Evolutionary conservation across 345 rosid species (phyloP).

Genomic region (Populus simonii): DNA sequence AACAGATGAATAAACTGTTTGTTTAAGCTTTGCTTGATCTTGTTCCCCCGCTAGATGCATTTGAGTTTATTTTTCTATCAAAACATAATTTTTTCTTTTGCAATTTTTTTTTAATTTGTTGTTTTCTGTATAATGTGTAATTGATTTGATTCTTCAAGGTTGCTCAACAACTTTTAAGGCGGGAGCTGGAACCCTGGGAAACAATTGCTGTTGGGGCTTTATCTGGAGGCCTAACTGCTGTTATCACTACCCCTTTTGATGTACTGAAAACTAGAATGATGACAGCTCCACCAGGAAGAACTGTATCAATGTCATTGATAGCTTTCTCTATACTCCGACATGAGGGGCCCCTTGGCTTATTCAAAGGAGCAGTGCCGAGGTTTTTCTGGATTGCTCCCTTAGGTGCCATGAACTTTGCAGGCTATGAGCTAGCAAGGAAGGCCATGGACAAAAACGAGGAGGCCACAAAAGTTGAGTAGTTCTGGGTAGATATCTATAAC

Average conservation of each 20-base stretch:
- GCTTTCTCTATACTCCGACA: slow-evolving; percentile 69
- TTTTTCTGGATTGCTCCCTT: slow-evolving; percentile 99
- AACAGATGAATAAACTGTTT: not conserved
- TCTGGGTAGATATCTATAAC: slow-evolving; percentile 18
- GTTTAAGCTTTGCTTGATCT: not conserved
- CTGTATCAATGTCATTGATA: slow-evolving; percentile 75
- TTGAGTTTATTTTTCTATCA: not conserved
- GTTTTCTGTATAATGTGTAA: not conserved
- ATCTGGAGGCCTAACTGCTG: slow-evolving; percentile 93
- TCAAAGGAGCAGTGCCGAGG: slow-evolving; percentile 91
- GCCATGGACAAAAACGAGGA: slow-evolving; percentile 74
- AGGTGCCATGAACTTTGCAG: slow-evolving; percentile 99
- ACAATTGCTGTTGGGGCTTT: slow-evolving; percentile 81
- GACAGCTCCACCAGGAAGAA: slow-evolving; percentile 82
- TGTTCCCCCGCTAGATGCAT: not conserved
- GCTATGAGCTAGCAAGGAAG: slow-evolving; percentile 87
- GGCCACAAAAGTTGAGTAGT: slow-evolving; percentile 33
- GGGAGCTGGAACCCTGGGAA: slow-evolving; percentile 96
- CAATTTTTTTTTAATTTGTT: not conserved
- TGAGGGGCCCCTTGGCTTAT: slow-evolving; percentile 91
- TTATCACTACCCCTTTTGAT: slow-evolving; percentile 86
- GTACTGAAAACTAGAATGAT: slow-evolving; percentile 99
- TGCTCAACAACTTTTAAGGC: slow-evolving; percentile 61
- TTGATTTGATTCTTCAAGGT: slow-evolving; percentile 37
- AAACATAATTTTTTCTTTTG: not conserved